Evolutionary conservation across 305 asterid genomes (phyloP), one percentile per base, ranked within the genome.

Genomic region (Fraxinus platypoda): DNA sequence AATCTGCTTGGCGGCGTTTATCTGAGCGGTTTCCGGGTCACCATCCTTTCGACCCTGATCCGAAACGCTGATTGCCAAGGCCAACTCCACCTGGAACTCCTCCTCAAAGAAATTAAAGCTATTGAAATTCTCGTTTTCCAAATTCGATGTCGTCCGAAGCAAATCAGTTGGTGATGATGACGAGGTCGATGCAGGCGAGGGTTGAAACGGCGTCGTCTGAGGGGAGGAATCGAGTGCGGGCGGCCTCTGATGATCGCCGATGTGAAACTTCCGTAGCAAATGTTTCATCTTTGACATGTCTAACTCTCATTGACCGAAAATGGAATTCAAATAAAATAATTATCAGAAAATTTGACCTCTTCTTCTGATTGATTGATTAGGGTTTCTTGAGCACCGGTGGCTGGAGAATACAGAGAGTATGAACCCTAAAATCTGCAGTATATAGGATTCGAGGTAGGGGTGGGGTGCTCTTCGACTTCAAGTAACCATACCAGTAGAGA

Each of bases 21-120:
- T 93, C 88, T 93, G 98, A 5, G 97, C 95, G 3, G 91, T 90
- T 84, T 94, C 97, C 43, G 93, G 88, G 91, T 94, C 98, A 87
- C 87, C 90, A 89, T 80, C 85, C 41, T 80, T 88, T 35, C 90
- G 92, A 79, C 89, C 94, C 75, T 89, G 87, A 87, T 86, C 90
- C 64, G 91, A 89, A 2, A 87, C 91, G 75, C 91, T 90, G 86
- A 90, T 88, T 82, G 90, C 91, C 82, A 90, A 77, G 74, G 93
- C 93, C 87, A 90, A 82, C 59, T 90, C 90, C 34, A 90, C 87
- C 87, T 90, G 89, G 73, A 90, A 88, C 75, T 90, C 93, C 90
- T 90, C 98, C 90, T 95, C 97, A 57, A 94, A 84, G 90, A 88
- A 90, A 84, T 88, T 77, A 87, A 90, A 79, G 77, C 80, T 88